Base-by-base conservation (phyloP, 495 filamentous ascomycete species). In the Aspergillus coremiiformis region DNA sequence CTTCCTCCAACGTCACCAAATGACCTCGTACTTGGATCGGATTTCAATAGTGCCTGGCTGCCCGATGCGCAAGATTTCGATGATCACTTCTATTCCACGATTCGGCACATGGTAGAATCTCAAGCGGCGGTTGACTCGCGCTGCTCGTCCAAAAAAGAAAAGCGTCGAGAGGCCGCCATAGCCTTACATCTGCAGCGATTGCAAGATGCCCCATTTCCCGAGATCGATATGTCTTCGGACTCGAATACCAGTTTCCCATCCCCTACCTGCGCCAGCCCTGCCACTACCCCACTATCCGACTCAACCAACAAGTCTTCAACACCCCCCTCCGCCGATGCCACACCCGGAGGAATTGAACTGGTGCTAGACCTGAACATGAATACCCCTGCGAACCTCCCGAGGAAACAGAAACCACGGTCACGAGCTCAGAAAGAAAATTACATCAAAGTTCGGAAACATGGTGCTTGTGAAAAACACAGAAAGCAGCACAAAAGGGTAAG, bases 341-440 rank as follows among this genome's bases (percentile, higher is more conserved):
- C 47, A 1, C 19, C 53, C 23, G 67, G 63, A 8, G 62, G 60
- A 7, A 52, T 72, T 37, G 69, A 76, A 37, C 44, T 76, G 51
- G 68, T 76, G 17, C 64, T 76, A n/a, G 72, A 76, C 47, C 56
- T 76, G 55, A 76, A 76, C 52, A 71, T 76, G 71, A 74, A 76
- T 44, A 63, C 68, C 12, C 60, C 71, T 4, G 62, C 68, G 24
- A 68, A 74, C 50, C 50, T 73, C 21, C 72, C 72, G 0, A 73
- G 66, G 55, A 76, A 76, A 52, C 72, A 76, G 39, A 76, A 72
- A 52, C 69, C 71, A 24, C 61, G 72, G 24, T 74, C 72, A 11
- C 62, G 63, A 51, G 72, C 71, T 20, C 71, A 76, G 56, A 73
- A 66, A 52, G 72, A 76, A 49, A 74, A 69, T 57, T 76, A 76